Base-by-base conservation (phyloP, 768 basidiomycete genomes). In the Termitomyces sp. region DNA sequence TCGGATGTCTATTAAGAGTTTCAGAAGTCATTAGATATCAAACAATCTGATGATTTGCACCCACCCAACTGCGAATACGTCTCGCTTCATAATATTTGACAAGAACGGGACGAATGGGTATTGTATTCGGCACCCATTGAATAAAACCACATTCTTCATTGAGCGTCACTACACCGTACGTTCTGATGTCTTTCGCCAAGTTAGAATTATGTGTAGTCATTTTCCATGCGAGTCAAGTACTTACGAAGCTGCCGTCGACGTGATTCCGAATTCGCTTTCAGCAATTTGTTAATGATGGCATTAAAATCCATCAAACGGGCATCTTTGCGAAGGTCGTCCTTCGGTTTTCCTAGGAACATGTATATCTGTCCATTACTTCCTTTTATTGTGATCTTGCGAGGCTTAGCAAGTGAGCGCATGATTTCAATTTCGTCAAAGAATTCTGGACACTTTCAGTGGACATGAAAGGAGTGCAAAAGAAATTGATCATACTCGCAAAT, bases 281-380 rank as follows among this genome's bases (percentile, higher is more conserved):
- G 80, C 7, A 98, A 76, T 71, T 96, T 98, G 75, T 98, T 98
- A 75, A 99, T 95, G 74, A 99, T 95, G 3, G 91, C 85, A 69
- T 98, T 96, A 75, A 98, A 93, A 70, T 98, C 97, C 96, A 98
- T 98, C 57, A 99, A 74, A 5, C 97, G 84, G 0, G 95, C 96
- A 68, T 99, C 97, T 77, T 99, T 99, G 43, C 97, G 84, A 37
- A 99, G 80, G 74, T 99, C 97, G 71, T 99, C 97, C 73, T 94
- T 94, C 8, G 96, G 96, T 72, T 99, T 99, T 56, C 92, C 93
- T 7, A 99, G 80, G 79, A 98, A 98, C 75, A 86, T 88, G 76
- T 98, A 98, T 11, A 76, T 77, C 60, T 87, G 84, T 1, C 94
- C 94, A 69, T 98, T 86, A 65, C 85, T 88, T 0, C 93, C 96